Evolutionary conservation across 225 moss, liverwort and hornwort species (phyloP), one percentile per base, ranked within the genome.

Genomic region (Takakia lepidozioides): DNA sequence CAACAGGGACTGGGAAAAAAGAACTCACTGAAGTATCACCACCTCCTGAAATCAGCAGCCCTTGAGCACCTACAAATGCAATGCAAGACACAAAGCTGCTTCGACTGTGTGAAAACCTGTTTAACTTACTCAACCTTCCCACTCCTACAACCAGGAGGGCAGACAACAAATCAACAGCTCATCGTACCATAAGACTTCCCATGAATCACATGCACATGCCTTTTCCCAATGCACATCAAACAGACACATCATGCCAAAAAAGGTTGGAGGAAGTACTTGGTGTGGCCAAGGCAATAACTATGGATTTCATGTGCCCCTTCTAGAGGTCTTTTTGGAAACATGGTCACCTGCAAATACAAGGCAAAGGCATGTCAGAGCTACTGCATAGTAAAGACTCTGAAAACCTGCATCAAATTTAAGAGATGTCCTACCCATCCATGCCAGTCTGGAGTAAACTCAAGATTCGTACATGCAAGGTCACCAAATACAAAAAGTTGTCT

Each of bases 51-150:
- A 98, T 62, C 26, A 98, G 83, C 29, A 87, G 71, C 39, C 78
- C 69, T 54, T 70, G 51, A 63, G 38, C 51, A 73, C 87, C 98
- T 91, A 79, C 78, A 81, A 85, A 85, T 65, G 76, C 87, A 76
- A 87, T 69, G 76, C 87, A 91, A 42, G 91, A 71, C 75, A 98
- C 98, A 73, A 91, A 98, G 72, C 98, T 98, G 84, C 73, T 47
- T 54, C 38, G 70, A 64, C 66, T 80, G 67, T 66, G 74, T 80
- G 63, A 74, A 74, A 63, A 60, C 59, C 56, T 18, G 41, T 17
- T 14, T 19, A 20, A 41, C 7, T 8, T 5, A 41, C 3, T 17
- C 20, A 8, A 16, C 41, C 41, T 41, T 7, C 9, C 41, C 41
- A 41, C 41, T 15, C 8, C 11, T 0, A 4, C 39, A 39, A 39